These are phyloP conservation scores for Stephania japonica DNA, from an alignment of 164 flowering plant species.

Conservation along the genomic window DNA sequence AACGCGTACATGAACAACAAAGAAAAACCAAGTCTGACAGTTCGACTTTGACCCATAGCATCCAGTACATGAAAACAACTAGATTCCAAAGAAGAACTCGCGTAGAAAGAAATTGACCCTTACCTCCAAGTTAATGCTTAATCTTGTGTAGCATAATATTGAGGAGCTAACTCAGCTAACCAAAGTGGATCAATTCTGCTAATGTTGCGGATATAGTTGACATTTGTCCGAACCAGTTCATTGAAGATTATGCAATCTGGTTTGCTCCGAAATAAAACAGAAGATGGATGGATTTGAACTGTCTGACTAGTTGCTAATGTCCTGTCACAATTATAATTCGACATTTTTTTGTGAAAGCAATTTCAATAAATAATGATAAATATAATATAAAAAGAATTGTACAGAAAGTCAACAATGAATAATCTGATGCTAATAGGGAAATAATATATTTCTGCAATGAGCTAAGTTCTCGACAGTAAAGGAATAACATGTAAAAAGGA, in stretches of 20 bases:
- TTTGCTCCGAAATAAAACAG: slow-evolving; percentile 58
- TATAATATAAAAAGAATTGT: background rate
- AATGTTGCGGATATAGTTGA: slow-evolving; percentile 64
- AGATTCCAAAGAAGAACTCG: background rate
- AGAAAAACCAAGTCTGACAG: background rate
- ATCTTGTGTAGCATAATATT: slow-evolving; percentile 39
- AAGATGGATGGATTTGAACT: slow-evolving; percentile 84
- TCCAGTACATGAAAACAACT: background rate
- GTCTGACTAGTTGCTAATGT: slow-evolving; percentile 60
- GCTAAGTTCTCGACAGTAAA: background rate
- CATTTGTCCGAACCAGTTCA: slow-evolving; percentile 68
- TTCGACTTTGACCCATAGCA: background rate
- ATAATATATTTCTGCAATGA: too few species aligned
- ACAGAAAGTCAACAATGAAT: background rate
- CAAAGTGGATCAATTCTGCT: slow-evolving; percentile 76
- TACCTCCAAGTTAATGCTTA: slow-evolving; percentile 21
- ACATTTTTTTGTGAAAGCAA: background rate
- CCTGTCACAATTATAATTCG: slow-evolving; percentile 35
- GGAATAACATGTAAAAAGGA: background rate
- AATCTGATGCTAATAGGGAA: background rate
- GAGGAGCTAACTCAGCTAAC: slow-evolving; percentile 89
- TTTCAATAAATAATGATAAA: background rate
- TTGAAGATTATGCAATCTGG: slow-evolving; percentile 83
- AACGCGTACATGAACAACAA: background rate
- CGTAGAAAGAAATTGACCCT: background rate